Percentiles rank a stretch among this genome's conserved stretches.
phyloP scores from a whole-genome alignment of 345 rosid species.

The Linum tenue region DNA sequence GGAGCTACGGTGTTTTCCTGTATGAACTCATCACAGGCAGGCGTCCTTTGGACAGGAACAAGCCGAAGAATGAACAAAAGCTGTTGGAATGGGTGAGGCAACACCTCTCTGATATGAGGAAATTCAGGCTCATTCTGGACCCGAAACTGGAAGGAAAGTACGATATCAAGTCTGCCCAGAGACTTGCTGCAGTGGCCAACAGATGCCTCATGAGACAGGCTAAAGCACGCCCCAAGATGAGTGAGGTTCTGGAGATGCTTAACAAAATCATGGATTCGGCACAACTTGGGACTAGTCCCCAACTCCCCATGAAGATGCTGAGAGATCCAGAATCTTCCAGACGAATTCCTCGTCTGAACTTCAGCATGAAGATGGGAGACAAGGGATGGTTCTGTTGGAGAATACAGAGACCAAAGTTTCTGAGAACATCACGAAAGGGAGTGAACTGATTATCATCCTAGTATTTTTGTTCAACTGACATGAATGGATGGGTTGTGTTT shows the following conservation, averaged over 20 bases:
- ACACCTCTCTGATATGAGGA: slow-evolving; percentile 55
- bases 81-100: slow-evolving; percentile 92
- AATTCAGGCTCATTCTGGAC: slow-evolving; percentile 65
- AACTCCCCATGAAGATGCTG: slow-evolving; percentile 22
- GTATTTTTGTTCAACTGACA: neutral
- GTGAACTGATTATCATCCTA: no score
- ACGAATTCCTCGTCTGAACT: slow-evolving; percentile 32
- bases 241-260: slow-evolving; percentile 65
- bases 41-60: slow-evolving; percentile 67
- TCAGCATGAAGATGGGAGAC: slow-evolving; percentile 36
- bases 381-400: slow-evolving; percentile 44
- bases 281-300: slow-evolving; percentile 28
- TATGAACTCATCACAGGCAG: slow-evolving; percentile 92
- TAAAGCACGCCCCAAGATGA: slow-evolving; percentile 67
- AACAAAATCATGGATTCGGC: slow-evolving; percentile 41
- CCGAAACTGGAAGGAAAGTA: slow-evolving; percentile 76
- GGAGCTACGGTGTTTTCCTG: slow-evolving; percentile 85
- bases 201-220: slow-evolving; percentile 58
- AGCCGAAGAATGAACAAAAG: slow-evolving; percentile 77
- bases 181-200: slow-evolving; percentile 75
- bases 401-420: slow-evolving; percentile 42
- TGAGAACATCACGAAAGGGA: slow-evolving; percentile 11
- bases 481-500: neutral
- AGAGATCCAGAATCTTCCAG: slow-evolving; percentile 34
- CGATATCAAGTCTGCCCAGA: slow-evolving; percentile 49